Evolutionary conservation across 495 filamentous ascomycete species (phyloP).

Genomic region (Trichocladium uniseriatum): DNA sequence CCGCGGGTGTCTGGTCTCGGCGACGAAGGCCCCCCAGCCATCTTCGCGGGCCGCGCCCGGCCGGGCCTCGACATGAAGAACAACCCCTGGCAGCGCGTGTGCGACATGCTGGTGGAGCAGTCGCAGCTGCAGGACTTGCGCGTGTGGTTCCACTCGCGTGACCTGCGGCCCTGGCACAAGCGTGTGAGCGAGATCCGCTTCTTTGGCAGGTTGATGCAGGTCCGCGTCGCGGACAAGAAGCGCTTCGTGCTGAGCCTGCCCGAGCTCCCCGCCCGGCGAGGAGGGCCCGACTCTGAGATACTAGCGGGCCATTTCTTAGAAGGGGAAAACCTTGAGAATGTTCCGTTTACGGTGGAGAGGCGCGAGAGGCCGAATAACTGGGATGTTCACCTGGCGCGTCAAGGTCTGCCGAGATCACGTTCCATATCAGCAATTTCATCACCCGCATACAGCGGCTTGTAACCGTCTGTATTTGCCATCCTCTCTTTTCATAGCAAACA

Average conservation of each 20-base stretch:
- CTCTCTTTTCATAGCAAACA: too few species aligned
- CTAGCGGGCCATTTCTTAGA: conserved; percentile 10
- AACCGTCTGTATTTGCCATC: too few species aligned
- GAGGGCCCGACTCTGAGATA: not conserved
- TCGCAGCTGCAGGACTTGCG: conserved; percentile 10
- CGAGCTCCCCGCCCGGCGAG: conserved; percentile 4
- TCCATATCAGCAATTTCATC: too few species aligned
- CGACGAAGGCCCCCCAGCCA: conserved; percentile 4
- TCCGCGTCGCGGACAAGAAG: conserved; percentile 3
- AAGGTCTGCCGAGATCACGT: too few species aligned
- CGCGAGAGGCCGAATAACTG: conserved; percentile 19
- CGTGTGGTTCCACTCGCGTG: conserved; percentile 23
- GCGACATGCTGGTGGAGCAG: conserved; percentile 10
- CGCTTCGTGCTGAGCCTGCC: conserved; percentile 19
- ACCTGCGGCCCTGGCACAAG: conserved; percentile 23
- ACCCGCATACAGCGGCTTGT: too few species aligned
- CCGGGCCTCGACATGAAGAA: conserved; percentile 1
- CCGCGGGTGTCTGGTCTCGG: not conserved
- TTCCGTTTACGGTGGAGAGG: conserved; percentile 18
- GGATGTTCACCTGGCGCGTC: conserved; percentile 11
- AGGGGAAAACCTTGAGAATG: conserved; percentile 1
- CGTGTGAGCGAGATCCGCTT: conserved; percentile 20
- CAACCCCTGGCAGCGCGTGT: conserved; percentile 22
- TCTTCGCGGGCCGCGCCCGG: not conserved
- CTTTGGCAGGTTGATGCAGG: conserved; percentile 10